Percentiles rank a stretch among this genome's conserved stretches.
phyloP scores from a whole-genome alignment of 352 stramenopile species.

The Globisporangium echinulatum region DNA sequence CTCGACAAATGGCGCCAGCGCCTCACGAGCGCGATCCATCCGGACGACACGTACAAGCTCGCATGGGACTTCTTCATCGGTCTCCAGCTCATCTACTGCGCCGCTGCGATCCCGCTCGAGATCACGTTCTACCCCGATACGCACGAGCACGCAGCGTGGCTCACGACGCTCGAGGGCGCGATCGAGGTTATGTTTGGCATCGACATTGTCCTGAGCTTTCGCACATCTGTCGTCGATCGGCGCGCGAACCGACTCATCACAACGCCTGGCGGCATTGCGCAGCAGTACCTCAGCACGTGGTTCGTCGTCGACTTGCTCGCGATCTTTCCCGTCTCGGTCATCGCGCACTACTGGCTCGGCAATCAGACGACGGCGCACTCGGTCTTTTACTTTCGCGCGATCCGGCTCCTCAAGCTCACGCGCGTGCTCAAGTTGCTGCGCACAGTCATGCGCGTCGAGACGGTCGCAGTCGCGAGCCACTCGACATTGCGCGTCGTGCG shows the following conservation, averaged over 20 bases:
- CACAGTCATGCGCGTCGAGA: slow-evolving; percentile 44
- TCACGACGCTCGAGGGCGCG: slow-evolving; percentile 26
- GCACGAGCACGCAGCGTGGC: slow-evolving; percentile 9
- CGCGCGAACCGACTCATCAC: slow-evolving; percentile 24
- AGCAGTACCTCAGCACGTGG: slow-evolving; percentile 57
- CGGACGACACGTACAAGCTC: slow-evolving; percentile 39
- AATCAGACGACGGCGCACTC: slow-evolving; percentile 13
- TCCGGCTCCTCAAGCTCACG: slow-evolving; percentile 79
- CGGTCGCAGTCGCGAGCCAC: slow-evolving; percentile 40
- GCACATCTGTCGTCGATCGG: slow-evolving; percentile 31
- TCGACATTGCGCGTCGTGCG: slow-evolving; percentile 48
- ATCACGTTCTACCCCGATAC: slow-evolving; percentile 43
- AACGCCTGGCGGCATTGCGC: slow-evolving; percentile 19
- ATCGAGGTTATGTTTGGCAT: slow-evolving; percentile 43
- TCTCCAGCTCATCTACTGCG: slow-evolving; percentile 41
- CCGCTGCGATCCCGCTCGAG: slow-evolving; percentile 56
- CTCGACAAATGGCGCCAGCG: slow-evolving; percentile 24
- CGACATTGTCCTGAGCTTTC: slow-evolving; percentile 56
- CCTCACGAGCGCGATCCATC: slow-evolving; percentile 33
- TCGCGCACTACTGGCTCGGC: slow-evolving; percentile 20
- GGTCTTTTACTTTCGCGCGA: slow-evolving; percentile 53
- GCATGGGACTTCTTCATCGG: slow-evolving; percentile 47
- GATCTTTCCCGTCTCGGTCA: slow-evolving; percentile 40
- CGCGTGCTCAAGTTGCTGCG: slow-evolving; percentile 85
- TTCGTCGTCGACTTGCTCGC: slow-evolving; percentile 70